Percentiles rank a stretch among this genome's conserved stretches.
These are phyloP conservation scores for Leishmania arabica DNA, from an alignment of 208 protist genomes.

Conservation along the genomic window DNA sequence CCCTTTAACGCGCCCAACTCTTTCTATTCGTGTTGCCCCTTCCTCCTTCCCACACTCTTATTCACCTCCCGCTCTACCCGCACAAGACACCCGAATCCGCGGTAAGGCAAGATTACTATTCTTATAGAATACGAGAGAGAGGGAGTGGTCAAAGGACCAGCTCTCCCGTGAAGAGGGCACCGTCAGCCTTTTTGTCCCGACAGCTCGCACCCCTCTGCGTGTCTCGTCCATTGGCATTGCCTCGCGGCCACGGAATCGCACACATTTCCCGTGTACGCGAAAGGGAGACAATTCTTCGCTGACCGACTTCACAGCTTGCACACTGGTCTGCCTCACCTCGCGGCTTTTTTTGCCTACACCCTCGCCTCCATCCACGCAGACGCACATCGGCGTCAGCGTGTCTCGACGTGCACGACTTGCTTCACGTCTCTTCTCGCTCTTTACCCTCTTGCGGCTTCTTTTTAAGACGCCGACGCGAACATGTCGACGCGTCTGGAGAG, in stretches of 20 bases:
- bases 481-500: conserved; percentile 56
- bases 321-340: neutral
- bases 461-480: neutral
- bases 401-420: neutral
- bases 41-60: neutral
- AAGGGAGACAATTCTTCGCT: neutral
- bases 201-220: neutral
- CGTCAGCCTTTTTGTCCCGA: neutral
- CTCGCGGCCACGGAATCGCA: neutral
- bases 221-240: neutral
- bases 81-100: neutral
- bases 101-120: neutral
- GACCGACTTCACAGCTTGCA: no score
- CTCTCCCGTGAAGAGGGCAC: neutral
- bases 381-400: neutral
- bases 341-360: neutral
- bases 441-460: neutral
- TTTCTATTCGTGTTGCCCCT: neutral
- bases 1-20: neutral
- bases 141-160: no score
- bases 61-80: neutral
- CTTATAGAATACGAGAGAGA: neutral
- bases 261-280: neutral
- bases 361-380: neutral
- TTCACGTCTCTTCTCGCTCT: neutral